These are phyloP conservation scores for Pseudogymnoascus pannorum DNA, from an alignment of 2,329 filamentous ascomycete species.

Conservation along the genomic window DNA sequence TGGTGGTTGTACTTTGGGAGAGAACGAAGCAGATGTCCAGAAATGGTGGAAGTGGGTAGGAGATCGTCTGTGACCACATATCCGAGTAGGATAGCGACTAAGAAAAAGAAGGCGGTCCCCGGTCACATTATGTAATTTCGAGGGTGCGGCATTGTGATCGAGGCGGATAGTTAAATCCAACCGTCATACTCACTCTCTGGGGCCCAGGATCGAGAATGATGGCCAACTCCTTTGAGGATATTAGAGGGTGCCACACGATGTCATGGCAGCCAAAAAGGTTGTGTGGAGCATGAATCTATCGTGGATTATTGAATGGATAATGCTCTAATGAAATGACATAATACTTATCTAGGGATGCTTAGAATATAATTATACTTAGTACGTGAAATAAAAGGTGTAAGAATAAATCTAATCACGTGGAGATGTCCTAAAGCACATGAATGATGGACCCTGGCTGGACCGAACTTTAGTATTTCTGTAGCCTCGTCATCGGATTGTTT, in stretches of 20 bases:
- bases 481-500: not conserved
- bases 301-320: not conserved
- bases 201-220: not conserved
- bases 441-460: not conserved
- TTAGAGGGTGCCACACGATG: not conserved
- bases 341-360: not conserved
- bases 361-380: conserved; percentile 3
- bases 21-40: conserved; percentile 61
- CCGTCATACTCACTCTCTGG: not conserved
- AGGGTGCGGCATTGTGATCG: not conserved
- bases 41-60: conserved; percentile 92
- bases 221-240: not conserved
- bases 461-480: not conserved
- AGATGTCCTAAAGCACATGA: not conserved
- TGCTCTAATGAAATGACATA: not conserved
- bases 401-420: not conserved
- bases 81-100: not conserved
- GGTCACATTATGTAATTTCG: not conserved
- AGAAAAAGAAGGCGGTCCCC: not conserved
- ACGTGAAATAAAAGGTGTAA: not conserved
- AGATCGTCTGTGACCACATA: conserved; percentile 53
- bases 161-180: not conserved
- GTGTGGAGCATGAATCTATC: not conserved
- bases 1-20: conserved; percentile 61
- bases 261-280: not conserved